phyloP scores from a whole-genome alignment of 2,329 filamentous ascomycete genomes.

The Clonostachys solani region DNA sequence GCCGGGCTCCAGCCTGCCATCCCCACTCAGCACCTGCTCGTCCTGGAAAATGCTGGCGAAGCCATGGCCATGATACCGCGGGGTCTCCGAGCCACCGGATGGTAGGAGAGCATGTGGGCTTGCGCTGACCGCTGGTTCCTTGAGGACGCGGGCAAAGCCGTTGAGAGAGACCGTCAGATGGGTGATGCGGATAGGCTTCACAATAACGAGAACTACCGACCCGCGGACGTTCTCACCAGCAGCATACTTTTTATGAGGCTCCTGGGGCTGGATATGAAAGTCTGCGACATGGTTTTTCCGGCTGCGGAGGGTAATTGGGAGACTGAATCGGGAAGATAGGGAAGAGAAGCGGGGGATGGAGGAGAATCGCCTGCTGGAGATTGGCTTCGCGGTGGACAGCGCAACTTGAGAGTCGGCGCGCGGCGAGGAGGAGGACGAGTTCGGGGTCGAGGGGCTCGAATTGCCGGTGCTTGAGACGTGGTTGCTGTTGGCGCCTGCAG shows the following conservation, averaged over 20 bases:
- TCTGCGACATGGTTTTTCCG: conserved; percentile 65
- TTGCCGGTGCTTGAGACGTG: no score
- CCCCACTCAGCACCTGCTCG: conserved; percentile 74
- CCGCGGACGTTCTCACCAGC: conserved; percentile 73
- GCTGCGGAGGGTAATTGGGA: conserved; percentile 43
- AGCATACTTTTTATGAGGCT: conserved; percentile 72
- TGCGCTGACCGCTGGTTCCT: conserved; percentile 56
- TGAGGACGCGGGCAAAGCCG: conserved; percentile 76
- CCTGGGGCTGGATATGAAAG: conserved; percentile 72
- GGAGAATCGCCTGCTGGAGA: no score
- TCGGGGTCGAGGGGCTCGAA: no score
- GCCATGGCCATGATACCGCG: conserved; percentile 69
- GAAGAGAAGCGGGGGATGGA: no score
- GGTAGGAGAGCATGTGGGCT: conserved; percentile 36
- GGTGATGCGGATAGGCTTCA: conserved; percentile 73
- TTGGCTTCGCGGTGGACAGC: no score
- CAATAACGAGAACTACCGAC: conserved; percentile 65
- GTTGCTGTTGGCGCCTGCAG: no score
- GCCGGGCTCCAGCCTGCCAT: conserved; percentile 69
- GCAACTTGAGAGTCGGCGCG: no score
- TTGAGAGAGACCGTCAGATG: conserved; percentile 76
- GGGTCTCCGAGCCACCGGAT: conserved; percentile 30
- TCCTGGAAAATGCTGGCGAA: conserved; percentile 81
- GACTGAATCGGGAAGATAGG: conserved; percentile 48
- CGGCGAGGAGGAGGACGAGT: no score